Evolutionary conservation across 176 grass and related monocot species (phyloP).

Genomic region (bread wheat (Triticum aestivum)): DNA sequence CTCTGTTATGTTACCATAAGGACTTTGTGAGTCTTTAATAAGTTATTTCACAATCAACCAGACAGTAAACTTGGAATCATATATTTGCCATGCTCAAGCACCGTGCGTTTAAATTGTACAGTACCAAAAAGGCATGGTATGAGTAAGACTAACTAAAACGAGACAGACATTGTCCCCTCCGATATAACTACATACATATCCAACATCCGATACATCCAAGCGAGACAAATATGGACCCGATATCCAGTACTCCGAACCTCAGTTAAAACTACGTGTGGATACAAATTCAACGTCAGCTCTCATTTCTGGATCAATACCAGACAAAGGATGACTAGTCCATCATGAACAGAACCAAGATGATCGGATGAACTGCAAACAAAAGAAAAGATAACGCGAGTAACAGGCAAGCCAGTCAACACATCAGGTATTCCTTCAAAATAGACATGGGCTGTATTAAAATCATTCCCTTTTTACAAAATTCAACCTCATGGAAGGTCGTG

Average conservation of each 20-base stretch:
- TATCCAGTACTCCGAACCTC: background rate
- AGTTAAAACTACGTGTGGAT: background rate
- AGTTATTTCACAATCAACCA: background rate
- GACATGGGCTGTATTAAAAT: no score
- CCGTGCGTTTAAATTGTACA: background rate
- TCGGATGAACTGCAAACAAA: background rate
- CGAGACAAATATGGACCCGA: background rate
- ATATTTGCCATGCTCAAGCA: background rate
- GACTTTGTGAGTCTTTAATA: background rate
- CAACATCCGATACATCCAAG: background rate
- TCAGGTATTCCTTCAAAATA: background rate
- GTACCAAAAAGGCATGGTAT: background rate
- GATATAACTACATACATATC: background rate
- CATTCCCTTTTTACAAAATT: background rate
- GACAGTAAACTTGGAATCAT: slow-evolving; percentile 3
- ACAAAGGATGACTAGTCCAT: background rate
- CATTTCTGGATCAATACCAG: background rate
- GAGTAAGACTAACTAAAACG: background rate
- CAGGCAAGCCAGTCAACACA: background rate
- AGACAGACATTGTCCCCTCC: background rate
- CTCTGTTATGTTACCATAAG: background rate
- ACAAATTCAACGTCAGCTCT: background rate
- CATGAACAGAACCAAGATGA: background rate
- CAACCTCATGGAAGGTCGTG: background rate
- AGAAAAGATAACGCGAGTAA: background rate